Evolutionary conservation across 495 filamentous ascomycete species (phyloP), one percentile per base, ranked within the genome.

Genomic region (Haplographium delicatum): DNA sequence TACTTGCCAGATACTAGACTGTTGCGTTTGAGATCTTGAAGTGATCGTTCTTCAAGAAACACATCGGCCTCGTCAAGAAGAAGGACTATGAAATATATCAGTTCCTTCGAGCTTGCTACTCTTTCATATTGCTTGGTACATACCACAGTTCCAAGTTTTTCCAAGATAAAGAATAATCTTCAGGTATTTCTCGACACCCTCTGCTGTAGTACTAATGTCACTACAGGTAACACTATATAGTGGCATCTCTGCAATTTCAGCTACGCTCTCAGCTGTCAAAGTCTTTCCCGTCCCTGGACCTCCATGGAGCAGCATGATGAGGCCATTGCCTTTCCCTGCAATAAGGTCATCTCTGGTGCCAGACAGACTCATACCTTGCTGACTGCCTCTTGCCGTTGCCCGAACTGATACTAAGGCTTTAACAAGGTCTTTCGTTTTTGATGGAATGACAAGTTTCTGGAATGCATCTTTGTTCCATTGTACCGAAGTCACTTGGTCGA

Each of bases 1-100:
- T 3, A 26, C 44, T 49, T 22, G 41, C 53, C 39, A 23, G 51
- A 54, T 2, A 54, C 51, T 7, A 54, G 23, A 10, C 37, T 43
- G 38, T 43, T 43, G 5, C 39, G 10, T 25, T 43, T 13, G 3
- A 43, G 13, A n/a, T 43, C 39, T 1, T 5, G 5, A 4, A 43
- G 19, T 3, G 10, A 13, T n/a, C 39, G 20, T 43, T 43, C 39
- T 18, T 43, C 39, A 10, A 43, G 68, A 68, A 88, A 88, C n/a
- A 89, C 83, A 57, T 89, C 85, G 20, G 84, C 85, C 61, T 89
- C 85, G 61, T 89, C 85, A 1, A 89, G 72, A 0, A 89, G 71
- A 0, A 88, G 68, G 24, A 88, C 80, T 11, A 59, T 62, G 2
- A 59, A 66, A 0, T 62, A 8, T 30, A 47, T 41, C 19, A 22